Conservation (phyloP, 2,329 filamentous ascomycete species). For the Onygena corvina region DNA sequence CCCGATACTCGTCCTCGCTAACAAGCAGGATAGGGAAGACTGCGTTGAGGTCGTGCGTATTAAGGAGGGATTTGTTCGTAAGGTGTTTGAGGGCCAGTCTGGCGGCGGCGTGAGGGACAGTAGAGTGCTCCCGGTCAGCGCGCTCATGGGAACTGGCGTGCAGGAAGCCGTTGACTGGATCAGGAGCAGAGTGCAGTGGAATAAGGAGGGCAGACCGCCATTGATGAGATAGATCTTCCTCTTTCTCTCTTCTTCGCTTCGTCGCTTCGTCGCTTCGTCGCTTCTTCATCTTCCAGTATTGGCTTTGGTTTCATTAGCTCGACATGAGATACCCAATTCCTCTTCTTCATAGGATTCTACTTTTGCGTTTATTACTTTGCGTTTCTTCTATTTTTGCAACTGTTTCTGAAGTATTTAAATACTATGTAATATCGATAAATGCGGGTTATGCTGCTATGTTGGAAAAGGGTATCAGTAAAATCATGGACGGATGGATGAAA, state of each 20-base stretch:
- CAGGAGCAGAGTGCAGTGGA: conserved; percentile 84
- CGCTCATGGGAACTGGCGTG: conserved; percentile 70
- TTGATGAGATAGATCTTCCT: conserved; percentile 58
- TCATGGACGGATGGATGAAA: not conserved
- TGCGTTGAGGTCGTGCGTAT: conserved; percentile 95
- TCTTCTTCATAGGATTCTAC: not conserved
- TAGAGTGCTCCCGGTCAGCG: conserved; percentile 79
- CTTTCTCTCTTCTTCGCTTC: conserved; percentile 5
- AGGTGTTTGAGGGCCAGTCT: conserved; percentile 90
- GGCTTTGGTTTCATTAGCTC: too few species aligned
- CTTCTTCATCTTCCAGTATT: too few species aligned
- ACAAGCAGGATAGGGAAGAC: conserved; percentile 96
- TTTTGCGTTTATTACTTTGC: not conserved
- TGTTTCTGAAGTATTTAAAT: not conserved
- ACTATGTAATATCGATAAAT: not conserved
- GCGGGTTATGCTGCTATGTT: not conserved
- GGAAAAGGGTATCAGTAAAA: conserved; percentile 8
- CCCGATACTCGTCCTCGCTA: conserved; percentile 80
- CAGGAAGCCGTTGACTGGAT: conserved; percentile 96
- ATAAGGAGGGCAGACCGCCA: conserved; percentile 82
- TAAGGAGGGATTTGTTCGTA: conserved; percentile 90
- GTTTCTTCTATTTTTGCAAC: not conserved
- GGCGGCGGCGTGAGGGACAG: conserved; percentile 77
- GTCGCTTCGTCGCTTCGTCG: too few species aligned
- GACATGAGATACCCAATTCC: not conserved